Conservation (phyloP, 768 basidiomycete genomes). For the Pluteus cervinus region DNA sequence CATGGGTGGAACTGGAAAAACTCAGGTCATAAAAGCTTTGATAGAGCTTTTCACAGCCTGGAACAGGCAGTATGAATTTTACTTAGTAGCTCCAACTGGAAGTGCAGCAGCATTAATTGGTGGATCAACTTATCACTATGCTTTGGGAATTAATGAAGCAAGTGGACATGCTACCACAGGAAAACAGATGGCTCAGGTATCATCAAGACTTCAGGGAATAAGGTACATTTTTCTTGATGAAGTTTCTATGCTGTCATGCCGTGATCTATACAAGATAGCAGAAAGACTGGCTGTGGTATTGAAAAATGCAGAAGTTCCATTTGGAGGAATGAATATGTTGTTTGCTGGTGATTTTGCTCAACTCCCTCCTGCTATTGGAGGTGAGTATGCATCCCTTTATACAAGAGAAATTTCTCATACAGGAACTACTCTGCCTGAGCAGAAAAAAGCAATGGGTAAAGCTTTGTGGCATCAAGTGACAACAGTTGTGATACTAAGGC, state of each 20-base stretch:
- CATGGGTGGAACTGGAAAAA: conserved; percentile 28
- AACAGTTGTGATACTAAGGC: conserved; percentile 24
- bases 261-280: background rate
- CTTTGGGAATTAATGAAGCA: conserved; percentile 15
- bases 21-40: conserved; percentile 22
- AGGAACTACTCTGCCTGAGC: no score
- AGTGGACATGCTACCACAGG: background rate
- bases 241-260: conserved; percentile 4
- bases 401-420: no score
- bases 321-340: conserved; percentile 14
- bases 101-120: conserved; percentile 16
- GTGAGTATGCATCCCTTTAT: conserved; percentile 17
- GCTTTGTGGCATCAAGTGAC: conserved; percentile 25
- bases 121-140: conserved; percentile 16
- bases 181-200: background rate
- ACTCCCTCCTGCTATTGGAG: conserved; percentile 26
- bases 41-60: conserved; percentile 13
- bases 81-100: conserved; percentile 18
- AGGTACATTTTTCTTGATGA: conserved; percentile 18
- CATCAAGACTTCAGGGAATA: background rate
- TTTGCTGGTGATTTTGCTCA: conserved; percentile 44
- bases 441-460: conserved; percentile 19
- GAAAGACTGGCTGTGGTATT: conserved; percentile 9
- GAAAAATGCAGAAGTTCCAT: background rate
- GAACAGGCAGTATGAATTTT: conserved; percentile 8